Conservation (phyloP, 164 flowering plant species). For the Tetrastigma voinierianum region DNA sequence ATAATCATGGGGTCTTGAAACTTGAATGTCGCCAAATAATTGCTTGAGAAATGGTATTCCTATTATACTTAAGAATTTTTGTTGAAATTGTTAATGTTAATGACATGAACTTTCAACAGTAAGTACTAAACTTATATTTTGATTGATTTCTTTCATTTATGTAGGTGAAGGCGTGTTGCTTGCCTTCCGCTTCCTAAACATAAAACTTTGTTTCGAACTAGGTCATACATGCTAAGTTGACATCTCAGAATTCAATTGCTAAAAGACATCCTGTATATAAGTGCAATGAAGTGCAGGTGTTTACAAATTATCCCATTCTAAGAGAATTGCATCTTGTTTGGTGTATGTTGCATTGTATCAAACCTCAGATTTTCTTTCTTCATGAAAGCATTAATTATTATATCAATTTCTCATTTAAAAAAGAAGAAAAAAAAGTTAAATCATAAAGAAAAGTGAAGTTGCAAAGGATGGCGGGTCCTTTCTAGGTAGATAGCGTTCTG, state of each 20-base stretch:
- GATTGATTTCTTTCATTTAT: constrained; percentile 3
- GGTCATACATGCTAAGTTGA: constrained; percentile 69
- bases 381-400: too few relatives aligned
- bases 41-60: neutral
- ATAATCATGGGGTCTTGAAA: neutral
- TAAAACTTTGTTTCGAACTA: constrained; percentile 64
- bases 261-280: constrained; percentile 73
- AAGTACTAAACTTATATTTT: neutral
- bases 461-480: too few relatives aligned
- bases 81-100: too few relatives aligned
- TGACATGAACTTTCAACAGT: too few relatives aligned
- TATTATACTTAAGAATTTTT: neutral
- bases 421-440: too few relatives aligned
- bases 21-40: neutral
- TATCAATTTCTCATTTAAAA: too few relatives aligned
- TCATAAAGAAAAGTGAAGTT: too few relatives aligned
- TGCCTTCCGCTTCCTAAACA: constrained; percentile 82
- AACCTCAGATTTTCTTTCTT: neutral
- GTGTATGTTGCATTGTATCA: neutral
- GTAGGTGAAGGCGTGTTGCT: constrained; percentile 65
- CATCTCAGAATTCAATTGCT: constrained; percentile 48
- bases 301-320: neutral
- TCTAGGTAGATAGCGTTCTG: too few relatives aligned
- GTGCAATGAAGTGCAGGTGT: constrained; percentile 89
- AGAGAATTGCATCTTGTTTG: neutral